phyloP scores from a whole-genome alignment of 371 early-diverging fungal genomes.

The Saksenaea vasiformis region DNA sequence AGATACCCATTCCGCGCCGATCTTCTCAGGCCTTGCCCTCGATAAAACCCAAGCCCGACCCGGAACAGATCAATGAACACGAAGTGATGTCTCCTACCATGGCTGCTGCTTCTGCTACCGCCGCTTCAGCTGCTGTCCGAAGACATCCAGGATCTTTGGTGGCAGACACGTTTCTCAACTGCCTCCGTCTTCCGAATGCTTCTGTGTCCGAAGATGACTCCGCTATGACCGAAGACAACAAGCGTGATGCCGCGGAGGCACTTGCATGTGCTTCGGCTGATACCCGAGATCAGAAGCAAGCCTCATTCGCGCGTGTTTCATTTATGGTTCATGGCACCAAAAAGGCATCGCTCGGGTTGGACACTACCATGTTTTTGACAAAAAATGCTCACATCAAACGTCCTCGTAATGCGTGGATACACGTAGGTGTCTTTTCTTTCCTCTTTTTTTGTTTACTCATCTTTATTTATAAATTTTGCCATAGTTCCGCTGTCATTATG shows the following conservation, averaged over 20 bases:
- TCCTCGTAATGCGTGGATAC: constrained; percentile 43
- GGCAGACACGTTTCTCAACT: constrained; percentile 34
- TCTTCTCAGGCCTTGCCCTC: constrained; percentile 12
- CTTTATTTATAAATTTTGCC: background rate
- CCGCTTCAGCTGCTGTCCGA: constrained; percentile 28
- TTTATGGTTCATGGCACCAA: constrained; percentile 7
- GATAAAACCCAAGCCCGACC: constrained; percentile 11
- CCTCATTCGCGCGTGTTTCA: constrained; percentile 8
- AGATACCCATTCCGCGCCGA: constrained; percentile 30
- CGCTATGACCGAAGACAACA: constrained; percentile 4
- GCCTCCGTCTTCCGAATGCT: constrained; percentile 16
- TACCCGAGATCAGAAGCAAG: constrained; percentile 6
- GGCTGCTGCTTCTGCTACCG: constrained; percentile 32
- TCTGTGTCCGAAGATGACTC: constrained; percentile 7
- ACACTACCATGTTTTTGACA: constrained; percentile 29
- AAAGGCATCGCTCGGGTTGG: constrained; percentile 4
- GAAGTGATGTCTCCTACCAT: constrained; percentile 31
- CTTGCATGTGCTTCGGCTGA: constrained; percentile 6
- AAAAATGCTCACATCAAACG: constrained; percentile 41
- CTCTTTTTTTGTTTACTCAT: background rate
- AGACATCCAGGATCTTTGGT: constrained; percentile 37
- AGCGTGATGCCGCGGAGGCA: constrained; percentile 7
- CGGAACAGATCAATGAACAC: background rate
- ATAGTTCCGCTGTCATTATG: constrained; percentile 39
- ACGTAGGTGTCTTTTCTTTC: constrained; percentile 14